These are phyloP conservation scores for Suhomyces vadensis DNA, from an alignment of 805 yeast genomes.

Conservation along the genomic window DNA sequence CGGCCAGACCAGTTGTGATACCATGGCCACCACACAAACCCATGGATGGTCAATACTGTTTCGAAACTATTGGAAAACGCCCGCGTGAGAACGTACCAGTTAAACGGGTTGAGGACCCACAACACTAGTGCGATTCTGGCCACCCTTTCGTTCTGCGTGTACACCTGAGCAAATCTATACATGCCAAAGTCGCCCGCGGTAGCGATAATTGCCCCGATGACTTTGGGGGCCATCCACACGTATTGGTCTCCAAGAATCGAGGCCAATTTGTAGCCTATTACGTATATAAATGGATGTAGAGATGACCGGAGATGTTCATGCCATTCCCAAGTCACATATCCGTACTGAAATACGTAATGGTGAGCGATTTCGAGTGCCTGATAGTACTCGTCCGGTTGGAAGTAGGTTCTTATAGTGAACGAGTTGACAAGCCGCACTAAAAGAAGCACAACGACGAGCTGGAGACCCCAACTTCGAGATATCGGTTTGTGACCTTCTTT, in stretches of 20 bases:
- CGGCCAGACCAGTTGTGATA: constrained; percentile 17
- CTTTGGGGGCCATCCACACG: constrained; percentile 50
- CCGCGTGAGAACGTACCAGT: constrained; percentile 78
- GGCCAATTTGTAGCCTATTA: constrained; percentile 39
- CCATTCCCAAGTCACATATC: constrained; percentile 97
- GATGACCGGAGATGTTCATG: constrained; percentile 68
- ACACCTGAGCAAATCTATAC: constrained; percentile 46
- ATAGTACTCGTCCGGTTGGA: constrained; percentile 96
- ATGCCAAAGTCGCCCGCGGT: constrained; percentile 68
- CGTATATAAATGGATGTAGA: constrained; percentile 75
- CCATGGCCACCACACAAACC: constrained; percentile 76
- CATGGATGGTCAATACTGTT: constrained; percentile 64
- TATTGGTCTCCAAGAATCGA: background rate
- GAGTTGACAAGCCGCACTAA: constrained; percentile 62
- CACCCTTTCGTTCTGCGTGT: constrained; percentile 31
- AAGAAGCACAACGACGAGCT: constrained; percentile 15
- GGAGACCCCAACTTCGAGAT: background rate
- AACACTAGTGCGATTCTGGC: constrained; percentile 48
- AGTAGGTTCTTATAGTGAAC: constrained; percentile 65
- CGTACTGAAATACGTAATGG: constrained; percentile 68
- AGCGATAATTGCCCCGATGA: constrained; percentile 68
- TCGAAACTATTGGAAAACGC: constrained; percentile 87
- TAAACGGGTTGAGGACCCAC: constrained; percentile 69
- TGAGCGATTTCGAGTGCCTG: constrained; percentile 95
- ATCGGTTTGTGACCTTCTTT: background rate